Evolutionary conservation across 306 rosid species (phyloP), one percentile per base, ranked within the genome.

Genomic region (Cicer chorassanicum): DNA sequence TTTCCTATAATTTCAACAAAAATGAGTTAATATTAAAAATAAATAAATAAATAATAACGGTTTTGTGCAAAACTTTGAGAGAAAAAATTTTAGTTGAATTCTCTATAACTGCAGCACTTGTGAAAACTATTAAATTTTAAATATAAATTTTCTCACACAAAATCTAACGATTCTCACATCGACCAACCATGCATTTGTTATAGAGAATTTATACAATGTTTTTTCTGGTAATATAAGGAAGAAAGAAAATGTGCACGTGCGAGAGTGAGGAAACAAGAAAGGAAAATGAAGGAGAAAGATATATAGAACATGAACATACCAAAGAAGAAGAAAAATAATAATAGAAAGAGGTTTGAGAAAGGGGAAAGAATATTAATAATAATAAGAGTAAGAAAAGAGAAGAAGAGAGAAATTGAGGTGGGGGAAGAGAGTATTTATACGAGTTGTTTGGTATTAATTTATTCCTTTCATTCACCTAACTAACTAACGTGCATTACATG

Each of bases 211-310:
- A 24, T 24, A 24, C 4, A 24, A 24, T 24, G 39, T 24, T 10
- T 68, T 43, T 14, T 70, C 13, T 54, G 19, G 48, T 15, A 42
- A 70, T 66, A 38, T 16, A 34, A 4, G 84, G 82, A 74, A 19
- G 79, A 13, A 54, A 65, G 79, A 7, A 9, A 54, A 63, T 57
- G 81, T 34, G 64, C 13, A 63, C 53, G 84, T 65, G 53, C 1
- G 21, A 9, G 44, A 45, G 48, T 7, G 61, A 53, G 15, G 16
- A 7, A 24, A 21, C 5, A 15, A 42, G 6, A 24, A 67, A 8
- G 78, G 48, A 56, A 10, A 19, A 8, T n/a, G 62, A 55, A 55
- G 62, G 6, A 21, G 34, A 12, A 9, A 2, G 12, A 21, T 1
- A 21, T 21, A 21, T 1, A 21, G 24, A 9, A 0, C 8, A 8